Conservation (phyloP, 2,329 filamentous ascomycete genomes). For the Talaromyces funiculosus region DNA sequence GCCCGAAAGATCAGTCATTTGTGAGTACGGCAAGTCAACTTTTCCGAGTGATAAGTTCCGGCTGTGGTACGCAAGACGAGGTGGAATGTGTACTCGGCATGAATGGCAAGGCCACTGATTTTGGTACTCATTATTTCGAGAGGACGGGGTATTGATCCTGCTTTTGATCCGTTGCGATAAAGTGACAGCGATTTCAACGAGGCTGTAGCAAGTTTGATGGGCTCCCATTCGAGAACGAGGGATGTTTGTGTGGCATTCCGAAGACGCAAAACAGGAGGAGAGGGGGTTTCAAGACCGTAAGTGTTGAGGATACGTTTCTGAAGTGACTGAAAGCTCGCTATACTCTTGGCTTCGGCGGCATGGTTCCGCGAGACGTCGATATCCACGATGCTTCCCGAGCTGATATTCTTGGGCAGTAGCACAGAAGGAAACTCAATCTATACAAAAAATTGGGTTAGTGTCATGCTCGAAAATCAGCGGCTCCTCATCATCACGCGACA, state of each 20-base stretch:
- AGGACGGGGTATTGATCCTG: conserved; percentile 85
- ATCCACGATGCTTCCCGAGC: conserved; percentile 94
- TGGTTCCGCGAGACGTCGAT: conserved; percentile 90
- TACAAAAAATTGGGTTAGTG: background rate
- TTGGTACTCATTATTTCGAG: conserved; percentile 89
- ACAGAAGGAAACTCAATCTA: conserved; percentile 99
- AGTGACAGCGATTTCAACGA: conserved; percentile 83
- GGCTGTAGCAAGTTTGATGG: conserved; percentile 85
- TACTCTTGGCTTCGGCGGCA: conserved; percentile 67
- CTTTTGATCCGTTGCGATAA: conserved; percentile 94
- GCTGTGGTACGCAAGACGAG: conserved; percentile 85
- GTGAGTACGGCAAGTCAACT: conserved; percentile 81
- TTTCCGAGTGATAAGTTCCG: conserved; percentile 78
- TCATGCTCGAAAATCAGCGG: background rate
- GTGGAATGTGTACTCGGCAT: conserved; percentile 94
- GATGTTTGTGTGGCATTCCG: conserved; percentile 98
- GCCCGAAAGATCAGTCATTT: conserved; percentile 97
- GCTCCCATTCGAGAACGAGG: conserved; percentile 96
- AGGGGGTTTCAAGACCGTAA: conserved; percentile 76
- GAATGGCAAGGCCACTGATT: conserved; percentile 91
- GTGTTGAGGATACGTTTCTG: conserved; percentile 81
- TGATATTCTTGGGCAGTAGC: conserved; percentile 88
- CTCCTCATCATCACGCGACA: background rate
- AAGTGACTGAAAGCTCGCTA: conserved; percentile 72
- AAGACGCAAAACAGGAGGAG: conserved; percentile 74